These are phyloP conservation scores for Nephromyces sp. DNA, from an alignment of 169 alveolate genomes.

Conservation along the genomic window DNA sequence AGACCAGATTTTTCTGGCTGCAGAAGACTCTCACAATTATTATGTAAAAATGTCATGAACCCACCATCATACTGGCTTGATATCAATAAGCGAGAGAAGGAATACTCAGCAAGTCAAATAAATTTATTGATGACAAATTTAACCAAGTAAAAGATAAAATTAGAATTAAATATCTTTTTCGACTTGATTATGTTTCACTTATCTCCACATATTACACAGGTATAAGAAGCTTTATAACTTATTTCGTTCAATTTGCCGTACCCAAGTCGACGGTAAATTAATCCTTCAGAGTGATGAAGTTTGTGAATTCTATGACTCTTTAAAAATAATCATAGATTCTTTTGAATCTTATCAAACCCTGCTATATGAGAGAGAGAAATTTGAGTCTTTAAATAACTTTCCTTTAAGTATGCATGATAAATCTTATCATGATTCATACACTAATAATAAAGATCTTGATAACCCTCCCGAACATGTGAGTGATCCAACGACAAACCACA, in stretches of 20 bases:
- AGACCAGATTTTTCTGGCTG: constrained; percentile 70
- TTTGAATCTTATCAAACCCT: constrained; percentile 42
- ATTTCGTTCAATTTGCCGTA: background rate
- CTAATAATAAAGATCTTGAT: too few relatives aligned
- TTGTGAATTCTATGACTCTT: constrained; percentile 32
- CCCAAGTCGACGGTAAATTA: background rate
- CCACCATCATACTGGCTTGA: constrained; percentile 29
- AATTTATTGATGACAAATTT: constrained; percentile 40
- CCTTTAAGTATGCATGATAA: too few relatives aligned
- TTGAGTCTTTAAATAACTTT: too few relatives aligned
- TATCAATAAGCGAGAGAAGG: constrained; percentile 11
- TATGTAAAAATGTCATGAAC: constrained; percentile 34
- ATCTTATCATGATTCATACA: too few relatives aligned
- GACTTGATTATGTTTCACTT: background rate
- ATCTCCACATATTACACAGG: background rate
- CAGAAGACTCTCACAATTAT: constrained; percentile 70
- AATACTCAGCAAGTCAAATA: constrained; percentile 38
- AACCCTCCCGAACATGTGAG: too few relatives aligned
- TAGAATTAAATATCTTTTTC: too few relatives aligned
- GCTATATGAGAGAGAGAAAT: constrained; percentile 44
- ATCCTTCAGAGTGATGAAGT: constrained; percentile 7
- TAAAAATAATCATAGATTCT: constrained; percentile 24
- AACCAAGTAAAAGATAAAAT: constrained; percentile 33
- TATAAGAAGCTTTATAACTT: background rate
- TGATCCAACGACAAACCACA: too few relatives aligned